phyloP scores from a whole-genome alignment of 2,329 filamentous ascomycete genomes.

The Epichloe uncinata region DNA sequence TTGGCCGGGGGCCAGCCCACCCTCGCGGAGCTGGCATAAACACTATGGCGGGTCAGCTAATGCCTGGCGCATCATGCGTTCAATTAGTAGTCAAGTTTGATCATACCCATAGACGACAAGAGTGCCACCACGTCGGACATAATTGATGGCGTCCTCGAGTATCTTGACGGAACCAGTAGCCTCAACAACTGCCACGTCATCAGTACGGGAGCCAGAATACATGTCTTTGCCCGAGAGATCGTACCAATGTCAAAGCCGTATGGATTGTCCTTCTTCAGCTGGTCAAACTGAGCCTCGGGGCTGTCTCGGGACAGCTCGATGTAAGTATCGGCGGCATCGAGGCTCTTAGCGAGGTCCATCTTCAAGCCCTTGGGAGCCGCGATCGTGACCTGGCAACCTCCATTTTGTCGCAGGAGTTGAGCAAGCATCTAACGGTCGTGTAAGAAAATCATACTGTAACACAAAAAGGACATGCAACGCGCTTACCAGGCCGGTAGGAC shows the following conservation, averaged over 20 bases:
- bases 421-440: slow-evolving; percentile 32
- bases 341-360: slow-evolving; percentile 51
- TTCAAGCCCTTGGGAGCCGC: slow-evolving; percentile 57
- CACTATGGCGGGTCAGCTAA: slow-evolving; percentile 23
- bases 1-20: slow-evolving; percentile 61
- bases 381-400: slow-evolving; percentile 56
- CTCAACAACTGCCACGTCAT: slow-evolving; percentile 38
- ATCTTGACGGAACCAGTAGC: slow-evolving; percentile 57
- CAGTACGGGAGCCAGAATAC: slow-evolving; percentile 5
- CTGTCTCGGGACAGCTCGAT: slow-evolving; percentile 40
- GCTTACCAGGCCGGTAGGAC: slow-evolving; percentile 49
- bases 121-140: slow-evolving; percentile 57
- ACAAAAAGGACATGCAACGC: not conserved
- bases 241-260: slow-evolving; percentile 58
- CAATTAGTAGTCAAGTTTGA: not conserved
- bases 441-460: not conserved
- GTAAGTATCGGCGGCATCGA: slow-evolving; percentile 41
- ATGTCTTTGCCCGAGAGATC: not conserved
- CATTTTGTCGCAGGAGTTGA: slow-evolving; percentile 50
- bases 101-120: slow-evolving; percentile 50
- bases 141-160: slow-evolving; percentile 57
- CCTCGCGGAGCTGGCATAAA: slow-evolving; percentile 48
- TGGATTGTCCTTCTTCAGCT: slow-evolving; percentile 51
- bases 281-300: slow-evolving; percentile 44
- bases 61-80: not conserved